phyloP scores from a whole-genome alignment of 2,329 filamentous ascomycete genomes.

The Paecilomyces sp. region DNA sequence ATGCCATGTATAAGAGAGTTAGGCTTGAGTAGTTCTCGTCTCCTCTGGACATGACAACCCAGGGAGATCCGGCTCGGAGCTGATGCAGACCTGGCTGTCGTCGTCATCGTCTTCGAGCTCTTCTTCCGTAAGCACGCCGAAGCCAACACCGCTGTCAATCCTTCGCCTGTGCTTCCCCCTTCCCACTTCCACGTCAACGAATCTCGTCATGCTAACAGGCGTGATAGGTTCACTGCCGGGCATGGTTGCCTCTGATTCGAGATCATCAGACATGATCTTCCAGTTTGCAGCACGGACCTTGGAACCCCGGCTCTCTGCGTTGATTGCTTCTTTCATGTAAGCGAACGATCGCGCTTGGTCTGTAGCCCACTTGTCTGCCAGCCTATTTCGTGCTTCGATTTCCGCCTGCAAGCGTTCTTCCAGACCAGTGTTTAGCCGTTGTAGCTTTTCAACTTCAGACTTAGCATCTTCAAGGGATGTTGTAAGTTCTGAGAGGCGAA shows the following conservation, averaged over 20 bases:
- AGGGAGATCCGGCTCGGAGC: not conserved
- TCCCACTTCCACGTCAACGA: conserved; percentile 35
- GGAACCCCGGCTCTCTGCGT: conserved; percentile 29
- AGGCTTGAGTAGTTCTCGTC: not conserved
- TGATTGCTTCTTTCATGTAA: conserved; percentile 30
- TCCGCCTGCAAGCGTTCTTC: conserved; percentile 31
- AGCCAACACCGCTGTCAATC: conserved; percentile 35
- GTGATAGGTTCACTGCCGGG: conserved; percentile 36
- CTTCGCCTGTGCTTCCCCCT: conserved; percentile 28
- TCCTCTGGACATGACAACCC: not conserved
- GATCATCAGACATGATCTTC: conserved; percentile 30
- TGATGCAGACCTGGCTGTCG: conserved; percentile 4
- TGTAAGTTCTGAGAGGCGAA: conserved; percentile 32
- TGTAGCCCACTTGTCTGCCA: conserved; percentile 25
- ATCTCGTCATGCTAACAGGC: conserved; percentile 34
- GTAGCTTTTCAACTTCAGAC: conserved; percentile 28
- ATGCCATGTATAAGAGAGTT: not conserved
- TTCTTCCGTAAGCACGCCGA: conserved; percentile 19
- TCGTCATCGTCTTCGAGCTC: conserved; percentile 25
- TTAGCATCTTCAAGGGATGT: conserved; percentile 31
- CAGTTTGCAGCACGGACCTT: conserved; percentile 35
- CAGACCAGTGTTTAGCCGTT: conserved; percentile 26
- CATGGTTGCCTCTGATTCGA: conserved; percentile 21
- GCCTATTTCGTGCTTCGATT: conserved; percentile 25
- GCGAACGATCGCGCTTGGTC: conserved; percentile 26